Evolutionary conservation across 768 basidiomycete genomes (phyloP), one percentile per base, ranked within the genome.

Genomic region (Ramaria sp.): DNA sequence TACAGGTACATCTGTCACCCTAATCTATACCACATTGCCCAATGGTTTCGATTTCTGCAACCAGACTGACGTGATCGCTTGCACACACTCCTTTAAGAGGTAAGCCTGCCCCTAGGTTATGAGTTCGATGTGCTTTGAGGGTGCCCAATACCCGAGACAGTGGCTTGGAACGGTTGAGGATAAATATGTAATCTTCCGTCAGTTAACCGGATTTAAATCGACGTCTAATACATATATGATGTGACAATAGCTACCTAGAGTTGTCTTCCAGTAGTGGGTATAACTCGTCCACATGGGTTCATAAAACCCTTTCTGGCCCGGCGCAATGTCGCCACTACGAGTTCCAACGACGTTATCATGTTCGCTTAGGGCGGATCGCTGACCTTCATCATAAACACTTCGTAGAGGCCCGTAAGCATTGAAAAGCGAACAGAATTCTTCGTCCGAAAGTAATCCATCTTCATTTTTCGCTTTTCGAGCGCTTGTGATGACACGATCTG

Each of bases 271-370:
- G 64, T 84, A 84, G 68, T 89, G 81, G 0, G 94, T 91, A 64
- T 86, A 95, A 65, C 86, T 89, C 38, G 93, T 94, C 73, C 84
- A 97, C 67, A 81, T 78, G 3, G 92, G 91, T 65, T 94, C 91
- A 65, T 78, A 69, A 11, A 69, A 73, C 3, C 91, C 91, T 19
- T 69, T 70, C 57, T 76, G 71, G 13, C 65, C 33, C n/a, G 70
- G 62, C 54, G 50, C 42, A 61, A 52, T 39, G 24, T 54, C 47
- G 11, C 37, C 2, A 9, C 9, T 9, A 27, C 30, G 45, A 33
- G 38, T 38, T 34, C 65, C 62, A 59, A 41, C 42, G 24, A 54
- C 62, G 51, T 51, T 64, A 30, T 62, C 60, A 46, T 60, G 60
- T 5, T 60, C 64, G 1, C 59, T 43, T 19, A 37, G 7, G 1